Base-by-base conservation (phyloP, 202 grass and related monocot species). In the Zoysia matrella region DNA sequence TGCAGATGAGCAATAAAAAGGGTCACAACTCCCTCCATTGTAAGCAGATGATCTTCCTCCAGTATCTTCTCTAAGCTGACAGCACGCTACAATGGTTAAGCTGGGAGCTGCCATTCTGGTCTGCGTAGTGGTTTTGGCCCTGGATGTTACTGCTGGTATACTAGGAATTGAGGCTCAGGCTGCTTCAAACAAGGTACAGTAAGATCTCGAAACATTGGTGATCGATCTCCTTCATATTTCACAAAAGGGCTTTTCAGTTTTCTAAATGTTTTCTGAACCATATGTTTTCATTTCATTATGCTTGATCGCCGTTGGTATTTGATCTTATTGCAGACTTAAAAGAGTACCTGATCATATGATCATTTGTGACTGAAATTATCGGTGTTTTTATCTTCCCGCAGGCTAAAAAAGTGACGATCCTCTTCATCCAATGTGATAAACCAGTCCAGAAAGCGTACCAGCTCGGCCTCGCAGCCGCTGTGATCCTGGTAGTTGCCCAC, bases 91-190 rank as follows among this genome's bases (percentile, higher is more conserved):
- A 75, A 97, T 97, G 92, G 82, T 81, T 14, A 86, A 69, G 75
- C 42, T 86, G 44, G 86, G 84, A 76, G 86, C 60, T 65, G 88
- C 75, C 52, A n/a, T 87, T 6, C 46, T 92, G 55, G 75, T 94
- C 72, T 97, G 94, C 68, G 76, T 89, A 72, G 41, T 94, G 53
- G 90, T 97, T 76, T 83, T 97, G 46, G 89, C 83, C 10, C 78
- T 97, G 69, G 94, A 97, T 81, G 60, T 90, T 42, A 88, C 87
- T 86, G 94, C 94, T 47, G 94, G 94, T 79, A 90, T 94, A 85
- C 81, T 97, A 7, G 94, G 94, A 64, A 89, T 97, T 75, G 41
- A 94, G 77, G 92, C 94, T 3, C 89, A 97, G 82, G 80, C 83
- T 83, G 92, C 86, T 73, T 86, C 91, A 74, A 94, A 90, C 75